Percentiles rank a stretch among this genome's conserved stretches.
phyloP scores from a whole-genome alignment of 2,329 filamentous ascomycete species.

The Xenosphaeropsis pyriputrescens region DNA sequence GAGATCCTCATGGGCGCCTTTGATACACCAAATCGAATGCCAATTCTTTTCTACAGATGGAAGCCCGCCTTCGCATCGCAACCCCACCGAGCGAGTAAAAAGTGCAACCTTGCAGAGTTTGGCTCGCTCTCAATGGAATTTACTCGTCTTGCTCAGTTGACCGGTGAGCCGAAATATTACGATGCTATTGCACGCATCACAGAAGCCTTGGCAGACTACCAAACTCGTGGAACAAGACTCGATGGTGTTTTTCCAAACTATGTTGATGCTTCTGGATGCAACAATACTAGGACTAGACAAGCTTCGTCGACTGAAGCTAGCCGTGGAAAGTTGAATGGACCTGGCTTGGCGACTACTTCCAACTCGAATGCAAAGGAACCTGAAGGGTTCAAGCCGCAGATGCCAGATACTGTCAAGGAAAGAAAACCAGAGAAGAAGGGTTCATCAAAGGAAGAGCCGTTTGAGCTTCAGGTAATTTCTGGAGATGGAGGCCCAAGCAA shows the following conservation, averaged over 20 bases:
- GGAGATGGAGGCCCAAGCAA: constrained; percentile 12
- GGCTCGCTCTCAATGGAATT: constrained; percentile 80
- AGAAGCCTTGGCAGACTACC: constrained; percentile 60
- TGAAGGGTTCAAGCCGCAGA: constrained; percentile 15
- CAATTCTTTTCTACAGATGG: constrained; percentile 69
- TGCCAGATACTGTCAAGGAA: constrained; percentile 6
- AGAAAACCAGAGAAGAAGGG: constrained; percentile 8
- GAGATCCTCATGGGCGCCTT: constrained; percentile 61
- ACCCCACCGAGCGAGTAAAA: constrained; percentile 42
- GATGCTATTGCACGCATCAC: constrained; percentile 81
- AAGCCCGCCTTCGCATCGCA: constrained; percentile 47
- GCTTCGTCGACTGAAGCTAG: neutral
- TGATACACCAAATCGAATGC: constrained; percentile 89
- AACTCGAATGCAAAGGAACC: constrained; percentile 5
- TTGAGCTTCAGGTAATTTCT: constrained; percentile 15
- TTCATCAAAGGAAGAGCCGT: constrained; percentile 4
- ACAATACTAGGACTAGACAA: constrained; percentile 19
- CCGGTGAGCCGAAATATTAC: constrained; percentile 69
- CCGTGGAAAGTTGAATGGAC: neutral
- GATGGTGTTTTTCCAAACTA: constrained; percentile 69
- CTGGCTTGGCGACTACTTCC: neutral
- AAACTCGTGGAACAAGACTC: constrained; percentile 51
- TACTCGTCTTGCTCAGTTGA: constrained; percentile 76
- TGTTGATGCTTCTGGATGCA: constrained; percentile 70
- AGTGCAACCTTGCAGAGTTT: constrained; percentile 35